Evolutionary conservation across 352 stramenopile genomes (phyloP), one percentile per base, ranked within the genome.

Genomic region (Phytophthora vignae): DNA sequence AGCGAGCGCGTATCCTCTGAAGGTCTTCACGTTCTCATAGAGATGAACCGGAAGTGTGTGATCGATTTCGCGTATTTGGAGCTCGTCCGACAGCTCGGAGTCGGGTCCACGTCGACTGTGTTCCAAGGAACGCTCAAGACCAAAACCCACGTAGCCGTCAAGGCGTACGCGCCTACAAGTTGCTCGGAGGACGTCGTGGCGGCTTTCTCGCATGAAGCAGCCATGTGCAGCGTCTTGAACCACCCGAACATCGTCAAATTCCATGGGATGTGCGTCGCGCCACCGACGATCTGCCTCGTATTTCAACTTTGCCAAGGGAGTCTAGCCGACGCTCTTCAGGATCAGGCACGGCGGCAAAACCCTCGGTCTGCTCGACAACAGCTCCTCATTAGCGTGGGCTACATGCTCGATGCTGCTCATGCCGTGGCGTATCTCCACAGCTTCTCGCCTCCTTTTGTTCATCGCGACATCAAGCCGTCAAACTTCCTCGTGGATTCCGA

Each of bases 31-130:
- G 49, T 82, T 11, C 60, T 87, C 14, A 87, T 89, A 54, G 81
- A 88, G 49, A 78, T 84, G 73, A 81, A 89, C 27, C 77, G 77
- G 9, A 87, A 85, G 33, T 71, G 75, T 55, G 67, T 90, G 38
- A 85, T 90, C 27, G 82, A 90, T 42, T 90, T 90, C 60, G 79
- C 79, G 7, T 84, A 85, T 49, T 50, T 89, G 29, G 67, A 82
- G 9, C 52, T 89, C n/a, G 53, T 69, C 19, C 56, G 60, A 3
- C 69, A 71, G 25, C 67, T 87, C 55, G 79, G 76, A 4, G 62
- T 71, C 11, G 81, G 77, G 0, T 64, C 64, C 0, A 79, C 54
- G 14, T 75, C 77, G 1, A 71, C 60, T 11, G 61, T 85, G 0
- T 85, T 78, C 57, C 62, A 81, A 62, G 80, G 76, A 29, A 73